Base-by-base conservation (phyloP, 768 basidiomycete species). In the Paxillus ammoniavirescens region DNA sequence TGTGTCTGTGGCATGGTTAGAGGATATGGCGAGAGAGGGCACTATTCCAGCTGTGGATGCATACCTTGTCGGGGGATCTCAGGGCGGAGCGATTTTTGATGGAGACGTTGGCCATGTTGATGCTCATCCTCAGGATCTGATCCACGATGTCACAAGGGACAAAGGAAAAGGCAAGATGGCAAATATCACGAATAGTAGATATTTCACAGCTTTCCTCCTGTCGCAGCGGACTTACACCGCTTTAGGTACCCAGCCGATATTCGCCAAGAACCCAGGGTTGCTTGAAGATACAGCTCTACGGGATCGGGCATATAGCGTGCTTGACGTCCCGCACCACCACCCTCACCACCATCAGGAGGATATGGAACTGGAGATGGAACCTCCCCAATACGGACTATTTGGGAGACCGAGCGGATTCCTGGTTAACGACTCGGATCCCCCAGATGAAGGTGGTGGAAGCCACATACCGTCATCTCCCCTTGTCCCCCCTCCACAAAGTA, bases 1-100 rank as follows among this genome's bases (percentile, higher is more conserved):
- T n/a, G 76, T 95, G 18, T 75, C 78, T 36, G 73, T 87, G 66
- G 73, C 72, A 8, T 97, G 93, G 92, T 64, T 97, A 15, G 74
- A 75, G 12, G 72, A 74, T 0, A 81, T 91, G 57, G 84, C 79
- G 8, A 65, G 61, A 26, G 76, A 70, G 0, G 91, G 88, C 0
- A 46, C 43, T 2, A 65, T 90, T 36, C 81, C 80, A 0, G 26
- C 48, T 1, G 58, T 67, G 4, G 54, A 69, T 9, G 64, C 61
- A 18, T 76, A 73, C 57, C 52, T 77, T 15, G 73, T 74, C 2
- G 58, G 42, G 33, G 48, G 35, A 21, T 60, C 51, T 54, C 65
- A 56, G 33, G 74, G 69, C 0, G 86, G 85, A 0, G 45, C 47
- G 2, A 61, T 83, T 17, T 74, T 76, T 1, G 38, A 59, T 2